Conservation (phyloP, 805 yeast species). For the Nematodospora valgi region DNA sequence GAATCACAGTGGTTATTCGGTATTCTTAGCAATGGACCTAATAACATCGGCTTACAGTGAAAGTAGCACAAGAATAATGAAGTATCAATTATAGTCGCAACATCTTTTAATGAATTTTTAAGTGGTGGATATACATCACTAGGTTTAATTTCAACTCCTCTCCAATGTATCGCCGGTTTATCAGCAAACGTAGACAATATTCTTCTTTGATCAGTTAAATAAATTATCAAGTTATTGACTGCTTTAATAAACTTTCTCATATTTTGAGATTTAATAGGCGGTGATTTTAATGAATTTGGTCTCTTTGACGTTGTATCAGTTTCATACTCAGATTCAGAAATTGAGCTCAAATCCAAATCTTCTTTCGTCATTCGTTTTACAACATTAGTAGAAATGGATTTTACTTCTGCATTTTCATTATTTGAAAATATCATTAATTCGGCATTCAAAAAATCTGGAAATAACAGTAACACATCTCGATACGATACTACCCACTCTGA, state of each 20-base stretch:
- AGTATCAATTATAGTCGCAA: conserved; percentile 64
- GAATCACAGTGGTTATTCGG: conserved; percentile 70
- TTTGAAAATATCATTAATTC: conserved; percentile 9
- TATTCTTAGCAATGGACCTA: conserved; percentile 80
- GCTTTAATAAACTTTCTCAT: conserved; percentile 29
- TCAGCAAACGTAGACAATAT: conserved; percentile 39
- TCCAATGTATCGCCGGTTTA: conserved; percentile 41
- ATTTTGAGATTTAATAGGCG: conserved; percentile 7
- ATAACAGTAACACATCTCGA: conserved; percentile 30
- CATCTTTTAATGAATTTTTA: conserved; percentile 20
- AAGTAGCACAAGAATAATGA: conserved; percentile 73
- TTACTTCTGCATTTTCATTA: conserved; percentile 1
- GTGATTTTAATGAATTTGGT: neutral
- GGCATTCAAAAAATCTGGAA: conserved; percentile 37
- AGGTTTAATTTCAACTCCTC: conserved; percentile 40
- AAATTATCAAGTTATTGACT: conserved; percentile 43
- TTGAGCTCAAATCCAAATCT: conserved; percentile 14
- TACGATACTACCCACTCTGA: conserved; percentile 40
- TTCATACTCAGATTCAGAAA: conserved; percentile 10
- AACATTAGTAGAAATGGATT: conserved; percentile 2
- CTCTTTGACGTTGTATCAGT: conserved; percentile 4
- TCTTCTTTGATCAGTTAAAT: conserved; percentile 51
- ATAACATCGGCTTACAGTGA: conserved; percentile 61
- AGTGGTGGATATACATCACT: conserved; percentile 38
- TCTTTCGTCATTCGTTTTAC: conserved; percentile 18